A percentile compares a stretch with the other conserved stretches of the same genome.
These are phyloP conservation scores for Biscogniauxia marginata DNA, from an alignment of 2,329 filamentous ascomycete genomes.

Conservation along the genomic window DNA sequence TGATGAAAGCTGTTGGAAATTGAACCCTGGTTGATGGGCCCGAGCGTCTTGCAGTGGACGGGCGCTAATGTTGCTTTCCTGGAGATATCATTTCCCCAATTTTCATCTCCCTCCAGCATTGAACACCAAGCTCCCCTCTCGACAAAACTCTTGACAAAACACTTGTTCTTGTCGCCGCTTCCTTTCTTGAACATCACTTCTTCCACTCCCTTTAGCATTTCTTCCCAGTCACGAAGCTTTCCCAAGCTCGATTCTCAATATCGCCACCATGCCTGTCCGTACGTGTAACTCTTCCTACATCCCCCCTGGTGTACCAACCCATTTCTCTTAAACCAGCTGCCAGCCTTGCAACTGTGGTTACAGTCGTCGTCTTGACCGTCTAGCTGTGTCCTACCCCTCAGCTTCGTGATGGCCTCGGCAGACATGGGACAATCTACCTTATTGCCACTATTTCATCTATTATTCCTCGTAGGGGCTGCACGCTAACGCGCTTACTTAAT, in stretches of 20 bases:
- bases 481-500: slow-evolving; percentile 15
- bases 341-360: neutral
- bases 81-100: slow-evolving; percentile 29
- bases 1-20: slow-evolving; percentile 1
- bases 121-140: slow-evolving; percentile 8
- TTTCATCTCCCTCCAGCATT: slow-evolving; percentile 21
- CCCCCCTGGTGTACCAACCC: slow-evolving; percentile 1
- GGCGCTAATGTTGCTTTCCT: slow-evolving; percentile 14
- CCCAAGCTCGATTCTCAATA: slow-evolving; percentile 7
- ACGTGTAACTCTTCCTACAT: slow-evolving; percentile 32
- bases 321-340: too few relatives aligned
- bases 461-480: too few relatives aligned
- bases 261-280: slow-evolving; percentile 53
- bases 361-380: too few relatives aligned
- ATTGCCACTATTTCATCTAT: too few relatives aligned
- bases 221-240: neutral
- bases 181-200: slow-evolving; percentile 12
- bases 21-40: slow-evolving; percentile 2
- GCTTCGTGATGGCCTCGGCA: neutral
- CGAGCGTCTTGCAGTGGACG: slow-evolving; percentile 18
- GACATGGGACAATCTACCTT: neutral
- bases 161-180: slow-evolving; percentile 1
- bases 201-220: slow-evolving; percentile 4
- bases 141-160: neutral
- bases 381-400: neutral